phyloP scores from a whole-genome alignment of 345 rosid genomes.

The Linum tenue region DNA sequence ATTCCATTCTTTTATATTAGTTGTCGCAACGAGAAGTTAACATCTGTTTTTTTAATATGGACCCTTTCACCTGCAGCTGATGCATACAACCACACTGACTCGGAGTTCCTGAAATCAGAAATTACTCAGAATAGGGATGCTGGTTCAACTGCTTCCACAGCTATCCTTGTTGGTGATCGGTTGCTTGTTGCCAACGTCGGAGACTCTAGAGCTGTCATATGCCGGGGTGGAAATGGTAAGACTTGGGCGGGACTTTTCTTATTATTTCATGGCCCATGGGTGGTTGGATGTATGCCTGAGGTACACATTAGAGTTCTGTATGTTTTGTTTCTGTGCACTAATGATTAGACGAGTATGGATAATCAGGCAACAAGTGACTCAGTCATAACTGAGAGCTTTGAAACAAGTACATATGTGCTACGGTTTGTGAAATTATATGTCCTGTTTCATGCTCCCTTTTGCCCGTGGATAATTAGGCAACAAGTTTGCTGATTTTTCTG shows the following conservation, averaged over 20 bases:
- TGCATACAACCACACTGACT: conserved; percentile 85
- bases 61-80: conserved; percentile 49
- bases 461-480: not conserved
- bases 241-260: not conserved
- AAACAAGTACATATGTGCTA: not conserved
- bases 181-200: conserved; percentile 96
- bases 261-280: not conserved
- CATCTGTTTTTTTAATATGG: conserved; percentile 7
- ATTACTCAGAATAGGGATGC: conserved; percentile 93
- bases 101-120: conserved; percentile 86
- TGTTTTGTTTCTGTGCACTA: not conserved
- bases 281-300: not conserved
- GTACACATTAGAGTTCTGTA: not conserved
- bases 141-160: conserved; percentile 99
- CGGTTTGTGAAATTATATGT: not conserved
- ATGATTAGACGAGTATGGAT: not conserved
- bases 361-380: not conserved
- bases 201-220: conserved; percentile 95
- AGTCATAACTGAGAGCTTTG: not conserved
- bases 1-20: conserved; percentile 1
- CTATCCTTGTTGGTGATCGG: conserved; percentile 86
- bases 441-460: not conserved
- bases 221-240: conserved; percentile 92
- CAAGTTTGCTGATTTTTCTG: not conserved
- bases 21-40: conserved; percentile 14